Percentiles rank a stretch among this genome's conserved stretches.
Evolutionary conservation across 2,329 filamentous ascomycete genomes (phyloP).

Genomic region (Aspergillus ochraceoroseus): DNA sequence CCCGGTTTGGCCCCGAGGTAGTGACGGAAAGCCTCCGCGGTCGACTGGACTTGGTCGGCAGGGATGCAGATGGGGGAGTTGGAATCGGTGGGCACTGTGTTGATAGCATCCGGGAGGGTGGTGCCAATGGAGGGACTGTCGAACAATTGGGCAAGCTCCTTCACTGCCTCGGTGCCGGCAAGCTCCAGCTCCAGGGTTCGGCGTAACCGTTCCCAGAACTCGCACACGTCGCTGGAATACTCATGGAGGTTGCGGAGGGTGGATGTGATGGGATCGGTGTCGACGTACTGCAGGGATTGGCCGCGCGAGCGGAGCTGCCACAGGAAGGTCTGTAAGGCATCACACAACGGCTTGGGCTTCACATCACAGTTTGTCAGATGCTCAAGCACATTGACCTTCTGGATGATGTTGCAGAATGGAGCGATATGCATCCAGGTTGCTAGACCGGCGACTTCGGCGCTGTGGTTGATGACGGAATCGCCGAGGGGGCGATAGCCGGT

Average conservation of each 20-base stretch:
- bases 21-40: conserved; percentile 34
- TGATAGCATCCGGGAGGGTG: conserved; percentile 21
- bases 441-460: conserved; percentile 51
- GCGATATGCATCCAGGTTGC: conserved; percentile 55
- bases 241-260: conserved; percentile 41
- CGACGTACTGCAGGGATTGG: conserved; percentile 38
- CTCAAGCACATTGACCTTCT: conserved; percentile 46
- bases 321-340: conserved; percentile 50
- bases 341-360: conserved; percentile 49
- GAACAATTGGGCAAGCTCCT: conserved; percentile 45
- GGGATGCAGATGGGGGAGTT: conserved; percentile 40
- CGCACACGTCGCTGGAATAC: conserved; percentile 50
- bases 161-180: conserved; percentile 40
- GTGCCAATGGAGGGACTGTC: conserved; percentile 45
- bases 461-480: conserved; percentile 44
- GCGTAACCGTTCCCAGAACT: conserved; percentile 53
- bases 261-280: conserved; percentile 41
- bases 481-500: conserved; percentile 54
- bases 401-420: conserved; percentile 56
- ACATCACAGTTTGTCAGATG: conserved; percentile 44
- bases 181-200: conserved; percentile 51
- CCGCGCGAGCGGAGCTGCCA: conserved; percentile 48
- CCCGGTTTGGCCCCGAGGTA: conserved; percentile 35
- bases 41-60: conserved; percentile 36
- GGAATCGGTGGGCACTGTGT: conserved; percentile 35